phyloP scores from a whole-genome alignment of 768 basidiomycete species.

The Leccinum fibrillosum region DNA sequence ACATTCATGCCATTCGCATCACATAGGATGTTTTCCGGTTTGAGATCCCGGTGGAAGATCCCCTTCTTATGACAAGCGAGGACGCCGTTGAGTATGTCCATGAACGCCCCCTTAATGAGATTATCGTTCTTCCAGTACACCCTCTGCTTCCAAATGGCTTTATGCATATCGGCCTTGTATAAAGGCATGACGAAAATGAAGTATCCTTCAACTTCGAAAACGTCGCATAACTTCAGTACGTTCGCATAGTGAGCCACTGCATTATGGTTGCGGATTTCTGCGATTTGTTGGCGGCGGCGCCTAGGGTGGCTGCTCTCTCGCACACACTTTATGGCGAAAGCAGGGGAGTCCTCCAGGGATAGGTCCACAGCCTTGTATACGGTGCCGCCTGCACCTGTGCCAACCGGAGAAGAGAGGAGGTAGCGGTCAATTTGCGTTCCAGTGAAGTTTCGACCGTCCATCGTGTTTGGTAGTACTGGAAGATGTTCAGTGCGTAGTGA shows the following conservation, averaged over 20 bases:
- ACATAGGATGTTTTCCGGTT: constrained; percentile 81
- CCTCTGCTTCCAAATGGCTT: constrained; percentile 46
- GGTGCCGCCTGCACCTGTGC: constrained; percentile 72
- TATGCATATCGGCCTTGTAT: constrained; percentile 64
- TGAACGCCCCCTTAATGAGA: constrained; percentile 63
- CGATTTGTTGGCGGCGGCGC: constrained; percentile 56
- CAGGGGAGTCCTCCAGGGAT: constrained; percentile 34
- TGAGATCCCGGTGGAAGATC: constrained; percentile 83
- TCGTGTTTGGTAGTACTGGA: background rate
- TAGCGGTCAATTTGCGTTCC: constrained; percentile 56
- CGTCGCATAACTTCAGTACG: constrained; percentile 64
- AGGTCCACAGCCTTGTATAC: constrained; percentile 71
- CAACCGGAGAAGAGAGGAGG: constrained; percentile 59
- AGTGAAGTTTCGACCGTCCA: constrained; percentile 41
- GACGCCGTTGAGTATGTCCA: constrained; percentile 78
- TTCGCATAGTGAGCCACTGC: constrained; percentile 43
- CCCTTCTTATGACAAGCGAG: constrained; percentile 66
- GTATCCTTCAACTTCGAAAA: constrained; percentile 54
- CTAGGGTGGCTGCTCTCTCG: constrained; percentile 46
- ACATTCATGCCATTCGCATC: constrained; percentile 49
- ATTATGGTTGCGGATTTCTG: constrained; percentile 61
- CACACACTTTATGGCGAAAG: constrained; percentile 76
- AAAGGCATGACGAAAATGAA: constrained; percentile 68
- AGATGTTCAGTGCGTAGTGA: too few relatives aligned
- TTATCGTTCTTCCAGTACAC: constrained; percentile 54